A percentile compares a stretch with the other conserved stretches of the same genome.
Evolutionary conservation across 2,329 filamentous ascomycete genomes (phyloP).

Genomic region (Massarina eburnea): DNA sequence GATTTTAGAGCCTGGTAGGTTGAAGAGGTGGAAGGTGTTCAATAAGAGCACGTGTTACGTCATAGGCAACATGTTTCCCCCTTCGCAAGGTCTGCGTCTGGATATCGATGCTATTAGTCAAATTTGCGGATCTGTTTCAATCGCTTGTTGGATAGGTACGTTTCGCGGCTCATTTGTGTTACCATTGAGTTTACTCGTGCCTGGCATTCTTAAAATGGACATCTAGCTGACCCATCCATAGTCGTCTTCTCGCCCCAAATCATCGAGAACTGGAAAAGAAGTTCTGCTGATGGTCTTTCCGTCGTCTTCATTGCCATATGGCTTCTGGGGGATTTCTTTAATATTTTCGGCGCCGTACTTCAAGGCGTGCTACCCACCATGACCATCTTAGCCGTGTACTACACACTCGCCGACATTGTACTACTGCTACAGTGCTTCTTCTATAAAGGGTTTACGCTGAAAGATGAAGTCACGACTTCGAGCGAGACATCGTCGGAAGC

Average conservation of each 20-base stretch:
- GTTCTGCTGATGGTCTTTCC: constrained; percentile 84
- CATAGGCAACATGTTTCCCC: constrained; percentile 53
- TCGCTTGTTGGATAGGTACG: constrained; percentile 82
- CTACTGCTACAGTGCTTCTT: constrained; percentile 90
- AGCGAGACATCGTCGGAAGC: constrained; percentile 20
- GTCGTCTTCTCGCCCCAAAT: constrained; percentile 97
- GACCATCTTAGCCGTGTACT: constrained; percentile 92
- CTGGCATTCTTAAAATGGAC: background rate
- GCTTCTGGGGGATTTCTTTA: constrained; percentile 94
- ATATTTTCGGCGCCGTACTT: constrained; percentile 87
- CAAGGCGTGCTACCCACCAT: constrained; percentile 94
- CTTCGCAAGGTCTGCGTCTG: constrained; percentile 62
- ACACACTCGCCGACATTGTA: constrained; percentile 88
- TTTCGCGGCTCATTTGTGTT: background rate
- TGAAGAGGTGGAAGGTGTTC: background rate
- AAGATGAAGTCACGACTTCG: constrained; percentile 33
- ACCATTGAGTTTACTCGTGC: background rate
- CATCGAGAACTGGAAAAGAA: constrained; percentile 85
- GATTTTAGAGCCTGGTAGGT: background rate
- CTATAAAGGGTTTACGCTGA: constrained; percentile 74
- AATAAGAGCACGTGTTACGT: constrained; percentile 20
- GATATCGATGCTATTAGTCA: constrained; percentile 90
- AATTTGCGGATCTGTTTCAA: constrained; percentile 92
- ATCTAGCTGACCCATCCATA: constrained; percentile 16
- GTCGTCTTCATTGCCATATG: constrained; percentile 91